Evolutionary conservation across 768 basidiomycete species (phyloP).

Genomic region (Rhodotorula graminis): DNA sequence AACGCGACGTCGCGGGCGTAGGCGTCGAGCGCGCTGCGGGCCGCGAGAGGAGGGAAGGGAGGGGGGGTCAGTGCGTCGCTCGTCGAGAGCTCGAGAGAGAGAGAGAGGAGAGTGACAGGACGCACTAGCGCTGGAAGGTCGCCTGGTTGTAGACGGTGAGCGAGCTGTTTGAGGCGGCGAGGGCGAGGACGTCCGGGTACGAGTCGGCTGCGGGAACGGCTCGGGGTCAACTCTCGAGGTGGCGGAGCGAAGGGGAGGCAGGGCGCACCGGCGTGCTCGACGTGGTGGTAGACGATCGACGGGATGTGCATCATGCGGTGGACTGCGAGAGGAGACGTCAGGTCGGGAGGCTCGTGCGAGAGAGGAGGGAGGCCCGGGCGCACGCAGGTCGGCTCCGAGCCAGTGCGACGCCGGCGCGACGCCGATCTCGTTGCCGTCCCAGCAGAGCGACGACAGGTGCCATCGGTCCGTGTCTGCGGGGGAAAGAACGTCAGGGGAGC

Average conservation of each 20-base stretch:
- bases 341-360: too few species aligned
- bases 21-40: conserved; percentile 24
- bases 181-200: conserved; percentile 19
- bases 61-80: neutral
- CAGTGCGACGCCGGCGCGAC: conserved; percentile 3
- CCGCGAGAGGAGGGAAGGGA: too few species aligned
- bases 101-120: neutral
- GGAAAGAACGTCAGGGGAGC: too few species aligned
- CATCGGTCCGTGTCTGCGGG: conserved; percentile 15
- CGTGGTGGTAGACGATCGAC: conserved; percentile 11
- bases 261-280: conserved; percentile 13
- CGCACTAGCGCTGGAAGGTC: conserved; percentile 23
- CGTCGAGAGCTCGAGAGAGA: neutral
- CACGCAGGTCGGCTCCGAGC: conserved; percentile 26
- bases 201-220: neutral
- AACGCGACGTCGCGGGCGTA: conserved; percentile 29
- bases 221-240: too few species aligned
- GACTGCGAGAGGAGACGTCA: neutral
- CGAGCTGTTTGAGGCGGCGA: conserved; percentile 17
- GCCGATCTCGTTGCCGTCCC: conserved; percentile 29
- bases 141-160: conserved; percentile 8
- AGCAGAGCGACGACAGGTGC: conserved; percentile 24
- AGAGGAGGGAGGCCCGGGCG: neutral
- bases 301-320: conserved; percentile 22
- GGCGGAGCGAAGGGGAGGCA: neutral